Evolutionary conservation across 2,329 filamentous ascomycete species (phyloP).

Genomic region (Periconia digitata): DNA sequence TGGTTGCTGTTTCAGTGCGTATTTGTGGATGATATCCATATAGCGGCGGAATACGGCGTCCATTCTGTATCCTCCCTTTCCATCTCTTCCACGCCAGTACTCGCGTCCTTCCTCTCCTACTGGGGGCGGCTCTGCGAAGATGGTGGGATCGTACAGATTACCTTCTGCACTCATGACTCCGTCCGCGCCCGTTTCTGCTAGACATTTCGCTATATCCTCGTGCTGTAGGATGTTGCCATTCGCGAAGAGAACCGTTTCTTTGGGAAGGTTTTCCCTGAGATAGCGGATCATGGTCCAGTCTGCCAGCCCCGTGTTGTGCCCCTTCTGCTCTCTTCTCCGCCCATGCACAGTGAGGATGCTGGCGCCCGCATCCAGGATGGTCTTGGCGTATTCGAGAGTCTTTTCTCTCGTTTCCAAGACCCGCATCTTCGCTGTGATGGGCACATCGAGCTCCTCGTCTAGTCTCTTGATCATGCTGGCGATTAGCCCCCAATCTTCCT

Average conservation of each 20-base stretch:
- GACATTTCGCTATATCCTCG: constrained; percentile 73
- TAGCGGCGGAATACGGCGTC: constrained; percentile 88
- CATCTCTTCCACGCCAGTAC: constrained; percentile 81
- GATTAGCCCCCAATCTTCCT: constrained; percentile 87
- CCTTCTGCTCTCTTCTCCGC: constrained; percentile 86
- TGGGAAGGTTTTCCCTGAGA: constrained; percentile 77
- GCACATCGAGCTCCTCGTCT: constrained; percentile 74
- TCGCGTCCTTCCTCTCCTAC: constrained; percentile 67
- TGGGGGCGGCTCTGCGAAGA: constrained; percentile 73
- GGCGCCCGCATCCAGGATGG: constrained; percentile 82
- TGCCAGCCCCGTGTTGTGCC: constrained; percentile 88
- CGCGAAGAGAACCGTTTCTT: constrained; percentile 90
- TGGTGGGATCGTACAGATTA: constrained; percentile 85
- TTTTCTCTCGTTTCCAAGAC: constrained; percentile 84
- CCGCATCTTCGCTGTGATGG: constrained; percentile 93
- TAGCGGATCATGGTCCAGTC: constrained; percentile 88
- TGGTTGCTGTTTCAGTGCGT: constrained; percentile 67
- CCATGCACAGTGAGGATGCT: constrained; percentile 95
- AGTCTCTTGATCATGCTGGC: constrained; percentile 81
- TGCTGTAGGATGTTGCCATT: constrained; percentile 91
- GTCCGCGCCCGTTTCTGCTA: constrained; percentile 84
- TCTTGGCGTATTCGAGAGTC: constrained; percentile 85
- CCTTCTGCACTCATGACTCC: constrained; percentile 96
- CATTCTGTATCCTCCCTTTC: constrained; percentile 81
- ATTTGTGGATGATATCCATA: constrained; percentile 81